Evolutionary conservation across 768 basidiomycete genomes (phyloP), one percentile per base, ranked within the genome.

Genomic region (Leccinum olivaceopallidum): DNA sequence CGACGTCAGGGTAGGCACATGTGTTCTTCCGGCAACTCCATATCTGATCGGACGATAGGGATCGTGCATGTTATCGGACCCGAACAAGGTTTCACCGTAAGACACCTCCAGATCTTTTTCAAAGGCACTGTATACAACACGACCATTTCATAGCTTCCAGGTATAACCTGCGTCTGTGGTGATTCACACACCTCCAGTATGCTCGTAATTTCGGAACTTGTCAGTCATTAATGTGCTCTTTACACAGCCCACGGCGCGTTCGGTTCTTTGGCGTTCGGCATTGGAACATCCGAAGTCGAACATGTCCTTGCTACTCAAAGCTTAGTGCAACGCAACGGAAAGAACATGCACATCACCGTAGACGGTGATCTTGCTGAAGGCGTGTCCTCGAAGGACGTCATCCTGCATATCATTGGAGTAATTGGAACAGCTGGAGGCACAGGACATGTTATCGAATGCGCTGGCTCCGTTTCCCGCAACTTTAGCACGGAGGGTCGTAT

Each of bases 381-480:
- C 53, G 89, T 95, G 58, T 89, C 81, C 49, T 92, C 93, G 8
- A 95, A 95, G 75, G 94, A 95, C 72, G 90, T 95, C 62, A 89
- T 95, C 60, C 81, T 95, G 20, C 86, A 95, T 69, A 92, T 94
- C 67, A 95, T 95, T 69, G 94, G 94, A 50, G 76, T 87, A 65
- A 94, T 95, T 70, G 94, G 94, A 61, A 94, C 94, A n/a, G 94
- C 94, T 53, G 94, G 94, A 67, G 94, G 92, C 57, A 95, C 89
- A 26, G 94, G 92, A n/a, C 84, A 81, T 65, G 92, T 94, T 60
- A 94, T 95, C 71, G 94, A 95, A 75, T 95, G 89, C 71, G 86
- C 91, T 59, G 94, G 94, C n/a, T 90, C 88, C 6, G 89, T 92
- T 57, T 90, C 93, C 76, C 87, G 90, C 60, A 88, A 22, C 22